Base-by-base conservation (phyloP, 129 eudicot species). In the Escallonia rubra region DNA sequence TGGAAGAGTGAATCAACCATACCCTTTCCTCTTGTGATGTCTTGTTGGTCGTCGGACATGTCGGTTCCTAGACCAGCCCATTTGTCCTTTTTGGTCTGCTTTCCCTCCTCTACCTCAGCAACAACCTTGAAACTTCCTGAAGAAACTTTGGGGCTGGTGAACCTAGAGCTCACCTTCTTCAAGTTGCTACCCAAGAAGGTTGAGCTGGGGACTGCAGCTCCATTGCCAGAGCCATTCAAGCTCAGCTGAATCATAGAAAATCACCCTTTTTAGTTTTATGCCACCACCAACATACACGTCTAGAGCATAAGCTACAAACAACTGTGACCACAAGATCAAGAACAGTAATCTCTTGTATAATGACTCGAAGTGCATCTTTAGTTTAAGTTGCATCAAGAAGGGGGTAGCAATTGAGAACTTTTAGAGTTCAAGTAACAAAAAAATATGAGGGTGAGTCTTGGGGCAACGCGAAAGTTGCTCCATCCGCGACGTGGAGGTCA, bases 11-110 rank as follows among this genome's bases (percentile, higher is more conserved):
- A 39, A 61, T 89, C 95, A 2, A 84, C 96, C 90, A 86, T 71
- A 64, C 99, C 99, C 79, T 93, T 93, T 3, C 96, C 99, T 57
- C 96, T 80, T 43, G 96, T 69, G 64, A 93, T 93, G 64, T 93
- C 99, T 63, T 89, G 99, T 70, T 93, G 99, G 62, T 93, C 99
- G 55, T 93, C 99, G 7, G 99, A 93, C 1, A 72, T 66, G 59
- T 93, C 96, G 48, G 41, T 53, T 14, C 68, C 81, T 15, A 93
- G 90, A 38, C 96, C 96, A 60, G 50, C 81, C 99, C 99, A 93
- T 74, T 72, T 82, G 80, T 93, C 99, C 46, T 76, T 69, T 10
- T 79, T 78, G 9, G 96, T 88, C 76, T 91, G 91, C 59, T 67
- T 53, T 13, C 66, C 43, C 74, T 86, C 96, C 0, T 83, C 83